Conservation (phyloP, 176 grass and related monocot genomes). For the Rhynchospora tenuis region DNA sequence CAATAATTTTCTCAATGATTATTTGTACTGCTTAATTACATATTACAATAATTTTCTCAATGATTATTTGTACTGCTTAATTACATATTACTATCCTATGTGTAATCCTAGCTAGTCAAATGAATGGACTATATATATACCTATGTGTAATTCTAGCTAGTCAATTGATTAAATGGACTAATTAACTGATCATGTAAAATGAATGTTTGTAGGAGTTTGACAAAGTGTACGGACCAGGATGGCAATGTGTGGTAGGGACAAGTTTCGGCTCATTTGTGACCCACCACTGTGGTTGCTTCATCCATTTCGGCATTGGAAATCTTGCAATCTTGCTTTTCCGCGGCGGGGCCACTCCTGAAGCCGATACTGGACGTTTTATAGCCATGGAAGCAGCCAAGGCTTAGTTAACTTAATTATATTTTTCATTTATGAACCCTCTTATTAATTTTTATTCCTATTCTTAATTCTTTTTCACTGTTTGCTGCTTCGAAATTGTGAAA, state of each 20-base stretch:
- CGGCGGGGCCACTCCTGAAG: not conserved
- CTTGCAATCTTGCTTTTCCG: conserved; percentile 57
- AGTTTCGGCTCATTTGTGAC: conserved; percentile 61
- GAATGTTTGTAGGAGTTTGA: conserved; percentile 42
- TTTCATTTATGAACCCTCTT: not conserved
- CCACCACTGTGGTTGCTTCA: conserved; percentile 49
- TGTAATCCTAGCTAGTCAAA: too few species aligned
- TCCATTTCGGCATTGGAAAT: conserved; percentile 61
- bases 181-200: not conserved
- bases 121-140: not conserved
- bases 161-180: not conserved
- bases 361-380: not conserved
- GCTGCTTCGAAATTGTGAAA: not conserved
- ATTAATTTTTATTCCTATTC: not conserved
- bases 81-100: not conserved
- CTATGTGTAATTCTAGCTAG: too few species aligned
- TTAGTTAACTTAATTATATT: not conserved
- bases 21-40: not conserved
- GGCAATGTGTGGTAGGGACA: conserved; percentile 56
- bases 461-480: not conserved
- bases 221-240: conserved; percentile 31
- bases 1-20: too few species aligned
- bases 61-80: not conserved
- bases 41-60: too few species aligned
- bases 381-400: conserved; percentile 12